These are phyloP conservation scores for Solanum sitiens DNA, from an alignment of 257 asterid species.

Conservation along the genomic window DNA sequence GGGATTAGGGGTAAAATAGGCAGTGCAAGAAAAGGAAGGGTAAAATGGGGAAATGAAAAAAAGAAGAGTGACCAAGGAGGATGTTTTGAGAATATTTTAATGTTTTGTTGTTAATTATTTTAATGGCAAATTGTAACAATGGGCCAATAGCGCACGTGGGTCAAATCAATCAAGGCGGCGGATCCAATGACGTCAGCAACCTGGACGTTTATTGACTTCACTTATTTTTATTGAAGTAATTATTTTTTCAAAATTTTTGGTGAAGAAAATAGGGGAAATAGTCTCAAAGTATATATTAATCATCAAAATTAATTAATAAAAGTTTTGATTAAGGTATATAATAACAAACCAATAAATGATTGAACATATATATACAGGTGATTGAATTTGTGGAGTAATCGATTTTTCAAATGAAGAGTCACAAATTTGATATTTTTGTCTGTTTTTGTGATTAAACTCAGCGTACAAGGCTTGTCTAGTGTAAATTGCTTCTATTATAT, in stretches of 20 bases:
- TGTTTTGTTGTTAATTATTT: not conserved
- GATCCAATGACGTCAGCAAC: conserved; percentile 18
- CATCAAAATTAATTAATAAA: not conserved
- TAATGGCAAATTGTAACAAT: not conserved
- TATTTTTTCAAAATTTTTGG: not conserved
- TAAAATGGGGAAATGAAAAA: not conserved
- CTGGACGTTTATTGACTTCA: not conserved
- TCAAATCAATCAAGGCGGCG: conserved; percentile 40
- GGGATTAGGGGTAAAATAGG: not conserved
- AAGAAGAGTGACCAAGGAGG: conserved; percentile 5
- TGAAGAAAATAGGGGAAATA: not conserved
- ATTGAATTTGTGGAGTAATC: too few relatives aligned
- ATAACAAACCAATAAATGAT: not conserved
- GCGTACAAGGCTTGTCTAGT: too few relatives aligned
- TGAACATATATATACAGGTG: too few relatives aligned
- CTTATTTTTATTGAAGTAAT: not conserved
- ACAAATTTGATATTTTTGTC: too few relatives aligned
- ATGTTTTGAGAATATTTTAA: conserved; percentile 7
- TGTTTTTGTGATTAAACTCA: too few relatives aligned
- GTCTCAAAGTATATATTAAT: not conserved
- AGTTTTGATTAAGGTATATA: not conserved
- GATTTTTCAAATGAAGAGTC: too few relatives aligned
- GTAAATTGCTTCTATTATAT: too few relatives aligned
- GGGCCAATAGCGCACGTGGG: conserved; percentile 39
- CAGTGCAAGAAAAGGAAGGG: not conserved